Base-by-base conservation (phyloP, 371 early-diverging fungal genomes). In the Apophysomyces trapeziformis region DNA sequence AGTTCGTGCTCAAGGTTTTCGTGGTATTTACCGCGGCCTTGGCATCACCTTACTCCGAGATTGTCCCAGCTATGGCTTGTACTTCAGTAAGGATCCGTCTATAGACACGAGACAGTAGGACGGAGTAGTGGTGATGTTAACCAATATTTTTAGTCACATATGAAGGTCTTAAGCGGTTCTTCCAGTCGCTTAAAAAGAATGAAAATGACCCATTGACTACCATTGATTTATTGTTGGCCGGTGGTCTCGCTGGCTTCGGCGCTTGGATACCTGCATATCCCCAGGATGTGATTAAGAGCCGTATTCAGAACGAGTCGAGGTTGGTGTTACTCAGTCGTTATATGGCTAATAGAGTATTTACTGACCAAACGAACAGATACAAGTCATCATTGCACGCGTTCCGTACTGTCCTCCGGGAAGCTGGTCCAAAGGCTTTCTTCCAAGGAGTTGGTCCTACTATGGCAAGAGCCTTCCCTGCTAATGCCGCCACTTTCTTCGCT, bases 401-500 rank as follows among this genome's bases (percentile, higher is more conserved):
- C 63, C 79, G 71, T 1, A 76, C 85, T 0, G 75, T 91, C 41
- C 70, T 83, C 45, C 61, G 70, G 1, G 81, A 87, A 57, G 72
- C 80, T 4, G 79, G 80, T 46, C 66, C 76, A 44, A 85, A 83
- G 61, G 85, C 85, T 4, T 90, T 92, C 73, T 88, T 93, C 75
- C 86, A 87, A 39, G 95, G 95, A 35, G 85, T 95, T 66, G 92
- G 89, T 1, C 94, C 95, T 2, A 92, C 95, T 2, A 84, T 95
- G 79, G 85, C 91, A n/a, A 79, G 95, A 59, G 95, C 95, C 16
- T 94, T 94, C 89, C 95, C 95, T 54, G 95, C 95, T 36, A 94
- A 94, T 62, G 94, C 94, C 1, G 93, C 93, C 46, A 94, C 93
- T 0, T 93, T 94, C 73, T 86, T 91, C 70, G 91, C 89, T 14